Base-by-base conservation (phyloP, 2,329 filamentous ascomycete genomes). In the Aspergillus nomiae region DNA sequence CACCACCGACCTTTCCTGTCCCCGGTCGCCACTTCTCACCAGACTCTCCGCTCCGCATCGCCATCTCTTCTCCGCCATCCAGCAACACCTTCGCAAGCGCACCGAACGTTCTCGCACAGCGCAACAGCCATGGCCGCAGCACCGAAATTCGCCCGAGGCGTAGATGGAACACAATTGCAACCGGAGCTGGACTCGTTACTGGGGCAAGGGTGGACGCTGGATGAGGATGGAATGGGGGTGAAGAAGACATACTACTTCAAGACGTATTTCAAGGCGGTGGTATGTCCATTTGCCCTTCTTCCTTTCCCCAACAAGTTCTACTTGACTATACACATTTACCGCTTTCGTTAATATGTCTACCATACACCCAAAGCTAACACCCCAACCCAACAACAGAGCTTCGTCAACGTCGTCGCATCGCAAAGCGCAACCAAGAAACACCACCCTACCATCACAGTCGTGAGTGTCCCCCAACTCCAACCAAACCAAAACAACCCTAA, bases 191-290 rank as follows among this genome's bases (percentile, higher is more conserved):
- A 73, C 43, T 57, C 64, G 10, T 63, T 79, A 48, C 66, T 71
- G 41, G 63, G 69, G 41, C 66, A 73, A 24, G 74, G 73, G 43
- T 79, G 77, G 77, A 65, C 58, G 8, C 62, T 78, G 57, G 77
- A 78, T 59, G 67, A 69, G 24, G 73, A 75, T 7, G 70, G 71
- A 7, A 73, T 70, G 69, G 77, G 76, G 1, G 58, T 79, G 9
- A 69, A 67, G 24, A 79, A 79, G 67, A 78, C 76, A 14, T 79
- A 73, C 64, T 71, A 76, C 68, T 79, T 79, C 60, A 74, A 73
- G 59, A 74, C 71, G 4, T 79, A 78, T 63, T 77, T 77, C 36
- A 79, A 78, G 64, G 74, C 74, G 4, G 69, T 77, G 64, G 76
- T 78, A 61, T 56, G 75, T 70, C 58, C n/a, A 14, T 56, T 56